Conservation (phyloP, 2,329 filamentous ascomycete genomes). For the Chalaropsis ovoidea region DNA sequence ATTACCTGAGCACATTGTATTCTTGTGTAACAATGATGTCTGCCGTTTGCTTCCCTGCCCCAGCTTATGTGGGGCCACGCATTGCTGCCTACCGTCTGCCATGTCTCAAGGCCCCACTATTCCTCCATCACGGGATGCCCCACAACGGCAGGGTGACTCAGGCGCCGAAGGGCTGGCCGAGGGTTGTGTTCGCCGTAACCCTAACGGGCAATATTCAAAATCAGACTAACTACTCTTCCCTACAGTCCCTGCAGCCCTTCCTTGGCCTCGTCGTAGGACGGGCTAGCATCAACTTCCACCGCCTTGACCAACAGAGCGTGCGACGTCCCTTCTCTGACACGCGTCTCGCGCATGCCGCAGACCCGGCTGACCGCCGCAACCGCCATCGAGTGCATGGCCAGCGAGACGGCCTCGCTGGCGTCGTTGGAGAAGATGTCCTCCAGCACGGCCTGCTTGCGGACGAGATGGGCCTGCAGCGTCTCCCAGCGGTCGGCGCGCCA, state of each 20-base stretch:
- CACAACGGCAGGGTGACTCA: too few species aligned
- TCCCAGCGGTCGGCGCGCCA: constrained; percentile 43
- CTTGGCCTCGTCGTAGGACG: constrained; percentile 17
- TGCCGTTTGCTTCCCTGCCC: too few species aligned
- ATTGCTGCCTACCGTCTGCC: too few species aligned
- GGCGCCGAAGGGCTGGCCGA: too few species aligned
- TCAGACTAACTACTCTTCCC: too few species aligned
- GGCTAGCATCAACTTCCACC: constrained; percentile 22
- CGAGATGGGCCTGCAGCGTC: constrained; percentile 39
- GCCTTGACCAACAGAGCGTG: constrained; percentile 48
- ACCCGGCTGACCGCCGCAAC: constrained; percentile 37
- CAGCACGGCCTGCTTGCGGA: constrained; percentile 36
- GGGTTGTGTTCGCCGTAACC: too few species aligned
- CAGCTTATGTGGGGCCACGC: too few species aligned
- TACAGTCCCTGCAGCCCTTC: constrained; percentile 8
- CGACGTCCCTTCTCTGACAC: constrained; percentile 42
- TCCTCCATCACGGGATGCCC: too few species aligned
- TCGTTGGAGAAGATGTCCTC: constrained; percentile 40
- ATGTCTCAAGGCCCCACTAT: too few species aligned
- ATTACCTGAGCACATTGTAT: too few species aligned
- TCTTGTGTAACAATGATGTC: too few species aligned
- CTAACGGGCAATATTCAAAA: too few species aligned
- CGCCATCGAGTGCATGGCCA: constrained; percentile 43
- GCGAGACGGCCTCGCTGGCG: constrained; percentile 35
- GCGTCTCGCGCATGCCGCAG: constrained; percentile 38